Evolutionary conservation across 352 stramenopile genomes (phyloP), one percentile per base, ranked within the genome.

Genomic region (Phytophthora podocarpi): DNA sequence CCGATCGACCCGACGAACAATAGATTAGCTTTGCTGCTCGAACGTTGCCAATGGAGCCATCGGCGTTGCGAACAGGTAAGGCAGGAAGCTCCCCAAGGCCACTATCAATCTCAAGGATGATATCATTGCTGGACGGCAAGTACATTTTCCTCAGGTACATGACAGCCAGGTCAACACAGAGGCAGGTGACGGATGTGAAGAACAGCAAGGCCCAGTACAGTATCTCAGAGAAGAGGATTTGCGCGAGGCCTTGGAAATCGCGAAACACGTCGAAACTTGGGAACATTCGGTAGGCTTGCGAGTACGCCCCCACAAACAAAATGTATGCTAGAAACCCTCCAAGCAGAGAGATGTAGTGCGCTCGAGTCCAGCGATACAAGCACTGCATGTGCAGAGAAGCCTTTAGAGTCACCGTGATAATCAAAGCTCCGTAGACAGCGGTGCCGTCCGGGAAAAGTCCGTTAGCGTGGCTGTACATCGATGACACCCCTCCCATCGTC

Each of bases 91-190:
- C 74, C 0, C 76, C 78, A 0, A 95, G 32, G 0, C 84, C 80
- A 15, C 77, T 89, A 35, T 95, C 86, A 48, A 95, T 95, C 32
- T 95, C 86, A 27, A 88, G 65, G 27, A 95, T 93, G 34, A 95
- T 95, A 26, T 91, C 83, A 51, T 87, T 85, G 50, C 85, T 91
- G 1, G 84, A 87, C 4, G 87, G 85, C 40, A 95, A 58, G 26
- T 94, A 93, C 85, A 93, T 95, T 53, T 90, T 80, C 46, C 79
- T 82, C 27, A 95, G 27, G 54, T 94, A 95, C 63, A 87, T 79
- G 37, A 89, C 65, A 5, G 80, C 76, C 27, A 91, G 45, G 47
- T 95, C 83, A 4, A 85, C 68, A 15, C 64, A 74, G 12, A 95
- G 63, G 15, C 79, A 91, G 2, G 82, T 62, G 7, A 94, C 61